Evolutionary conservation across 2,329 filamentous ascomycete genomes (phyloP), one percentile per base, ranked within the genome.

Genomic region (Calonectria pseudoreteaudii): DNA sequence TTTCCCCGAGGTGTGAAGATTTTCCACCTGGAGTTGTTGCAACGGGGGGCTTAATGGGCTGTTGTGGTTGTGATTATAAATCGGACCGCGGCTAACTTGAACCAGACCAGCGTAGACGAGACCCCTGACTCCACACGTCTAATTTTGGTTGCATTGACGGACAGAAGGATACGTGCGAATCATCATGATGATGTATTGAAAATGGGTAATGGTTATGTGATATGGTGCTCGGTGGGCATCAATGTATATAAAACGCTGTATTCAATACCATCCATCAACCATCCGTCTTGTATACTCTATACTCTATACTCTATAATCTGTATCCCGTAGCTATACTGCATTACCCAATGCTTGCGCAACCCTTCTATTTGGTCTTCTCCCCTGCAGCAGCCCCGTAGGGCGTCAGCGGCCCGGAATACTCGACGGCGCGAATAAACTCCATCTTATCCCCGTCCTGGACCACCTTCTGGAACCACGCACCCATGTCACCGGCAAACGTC

Each of bases 381-480:
- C 30, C 30, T 31, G 23, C 56, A 58, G 28, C 56, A 30, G 49
- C 74, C 2, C 79, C 79, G 47, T 80, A 80, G 0, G 72, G 23
- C 56, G 65, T 58, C 62, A 73, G 56, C 53, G 74, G 69, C 20
- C 79, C 81, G 1, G 76, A 79, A 11, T 82, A 77, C 49, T 79
- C 72, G 9, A 79, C 68, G 18, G 69, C 75, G 11, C 79, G 76
- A 11, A 77, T 31, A 68, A 75, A 73, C 76, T 82, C 79, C 74
- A 82, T 71, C 74, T 81, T 82, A 5, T 79, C 72, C 2, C 79
- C 80, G 38, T 83, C 82, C 2, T 77, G 75, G 1, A 78, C 71
- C 14, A 79, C 47, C 38, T 78, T 76, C 56, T 77, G 72, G 34
- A 71, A 74, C 75, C 80, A 81, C 3, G 26, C 50, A 0, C 74